Conservation (phyloP, 1,139 yeast species). For the Chernovozyma sophiae-reginae region DNA sequence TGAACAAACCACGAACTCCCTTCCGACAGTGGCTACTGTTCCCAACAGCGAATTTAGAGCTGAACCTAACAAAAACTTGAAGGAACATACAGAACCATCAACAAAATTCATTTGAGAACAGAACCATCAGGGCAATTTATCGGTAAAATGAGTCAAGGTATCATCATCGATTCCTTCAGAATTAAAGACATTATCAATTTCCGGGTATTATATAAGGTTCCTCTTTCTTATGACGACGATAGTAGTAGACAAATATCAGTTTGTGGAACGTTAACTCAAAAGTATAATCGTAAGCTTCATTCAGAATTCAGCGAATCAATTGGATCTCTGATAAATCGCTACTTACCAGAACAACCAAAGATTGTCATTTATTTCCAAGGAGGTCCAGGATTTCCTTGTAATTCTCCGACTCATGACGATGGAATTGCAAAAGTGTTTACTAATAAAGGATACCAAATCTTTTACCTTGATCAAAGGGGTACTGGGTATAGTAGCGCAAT, state of each 20-base stretch:
- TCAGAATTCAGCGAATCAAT: conserved; percentile 3
- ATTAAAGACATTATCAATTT: conserved; percentile 25
- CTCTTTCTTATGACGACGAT: conserved; percentile 19
- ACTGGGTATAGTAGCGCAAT: conserved; percentile 51
- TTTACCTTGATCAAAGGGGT: conserved; percentile 56
- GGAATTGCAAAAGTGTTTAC: conserved; percentile 36
- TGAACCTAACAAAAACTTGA: too few species aligned
- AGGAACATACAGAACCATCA: too few species aligned
- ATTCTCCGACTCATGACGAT: conserved; percentile 31
- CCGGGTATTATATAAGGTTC: conserved; percentile 23
- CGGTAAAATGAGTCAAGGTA: neutral
- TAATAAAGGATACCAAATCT: conserved; percentile 42
- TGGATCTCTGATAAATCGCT: conserved; percentile 5
- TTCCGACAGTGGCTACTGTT: too few species aligned
- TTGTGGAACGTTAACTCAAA: conserved; percentile 34
- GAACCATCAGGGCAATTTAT: too few species aligned
- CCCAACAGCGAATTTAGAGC: too few species aligned
- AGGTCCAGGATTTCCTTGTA: conserved; percentile 54
- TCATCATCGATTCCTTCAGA: conserved; percentile 23
- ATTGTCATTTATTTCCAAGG: conserved; percentile 49
- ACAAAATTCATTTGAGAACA: too few species aligned
- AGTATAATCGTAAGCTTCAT: conserved; percentile 19
- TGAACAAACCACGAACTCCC: too few species aligned
- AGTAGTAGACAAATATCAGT: conserved; percentile 18
- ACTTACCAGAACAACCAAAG: conserved; percentile 27